Evolutionary conservation across 2,329 filamentous ascomycete species (phyloP), one percentile per base, ranked within the genome.

Genomic region (Tothia fuscella): DNA sequence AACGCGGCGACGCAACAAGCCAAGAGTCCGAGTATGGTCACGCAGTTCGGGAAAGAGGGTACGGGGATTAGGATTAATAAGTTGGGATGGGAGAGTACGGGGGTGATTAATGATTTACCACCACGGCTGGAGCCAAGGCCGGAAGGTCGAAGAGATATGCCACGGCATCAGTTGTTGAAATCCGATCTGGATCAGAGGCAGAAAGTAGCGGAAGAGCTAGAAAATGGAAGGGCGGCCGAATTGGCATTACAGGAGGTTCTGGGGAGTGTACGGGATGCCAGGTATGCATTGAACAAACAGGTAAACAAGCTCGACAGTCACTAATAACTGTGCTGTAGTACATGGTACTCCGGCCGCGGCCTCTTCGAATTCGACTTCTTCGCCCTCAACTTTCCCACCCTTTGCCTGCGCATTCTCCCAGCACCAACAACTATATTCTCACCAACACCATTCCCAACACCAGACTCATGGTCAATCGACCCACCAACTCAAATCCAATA

Each of bases 281-380:
- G 80, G 84, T 88, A 70, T 52, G 76, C 62, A 16, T n/a, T 40
- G 41, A 6, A 20, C 38, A 14, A 25, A 37, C 12, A 21, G 2
- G 12, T 32, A 38, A 28, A 26, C 9, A 28, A 12, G 28, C 25
- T 28, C 44, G 46, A 19, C 26, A 29, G 14, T 39, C 32, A 38
- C 43, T 40, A 48, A 19, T 41, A 35, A 41, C 38, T 4, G 6
- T 10, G 9, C 4, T 7, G 1, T 20, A 72, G 67, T 45, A 62
- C 62, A 20, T 63, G 64, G 42, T 58, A 61, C 51, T 63, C 46
- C 50, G 66, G 47, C 56, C 55, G 47, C 43, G 49, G 65, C 14
- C 68, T 76, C 3, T 79, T 78, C 57, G 82, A 89, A 49, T 93
- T 94, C 62, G 84, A 95, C 50, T 82, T 89, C 25, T 75, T 88